Evolutionary conservation across 768 basidiomycete genomes (phyloP), one percentile per base, ranked within the genome.

Genomic region (Phaffia tasmanica): DNA sequence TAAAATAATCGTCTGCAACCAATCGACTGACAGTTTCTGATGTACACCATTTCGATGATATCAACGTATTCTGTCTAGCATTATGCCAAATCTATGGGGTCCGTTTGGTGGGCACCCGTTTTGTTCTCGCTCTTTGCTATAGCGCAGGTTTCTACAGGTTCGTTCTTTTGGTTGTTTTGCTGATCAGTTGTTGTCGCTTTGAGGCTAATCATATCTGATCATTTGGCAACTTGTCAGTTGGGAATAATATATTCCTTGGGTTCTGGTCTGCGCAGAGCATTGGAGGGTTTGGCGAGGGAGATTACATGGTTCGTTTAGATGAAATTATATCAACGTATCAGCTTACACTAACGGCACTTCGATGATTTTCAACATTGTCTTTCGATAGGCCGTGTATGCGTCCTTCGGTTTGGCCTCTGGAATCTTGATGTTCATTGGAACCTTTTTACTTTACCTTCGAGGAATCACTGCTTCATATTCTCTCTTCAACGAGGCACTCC

Each of bases 261-360:
- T 87, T 84, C 70, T 89, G 87, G 87, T 83, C 84, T 0, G 78
- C 79, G 0, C 66, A 77, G 21, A 81, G 77, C n/a, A 81, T 88
- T 21, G 67, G 70, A 6, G 81, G 82, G 1, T 85, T 87, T 72
- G 73, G 30, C 3, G 81, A 86, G 72, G 82, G 81, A 0, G 77
- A 84, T 46, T 89, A 89, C 74, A 88, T 89, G 82, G 85, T 73
- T 0, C 71, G 80, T 1, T 81, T 81, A 71, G 79, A 79, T 16
- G 77, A 16, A 8, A 51, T 69, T 8, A 62, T 62, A 30, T 63
- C 0, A 63, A 62, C n/a, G 48, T 62, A 9, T 61, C 62, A 21
- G 9, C 54, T 18, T 35, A 32, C 9, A 53, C 62, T 27, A 51
- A 32, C 19, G 23, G 35, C 27, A 48, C 18, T 23, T 60, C 35